phyloP scores from a whole-genome alignment of 331 rosid species.

The Rhamnella rubrinervis region DNA sequence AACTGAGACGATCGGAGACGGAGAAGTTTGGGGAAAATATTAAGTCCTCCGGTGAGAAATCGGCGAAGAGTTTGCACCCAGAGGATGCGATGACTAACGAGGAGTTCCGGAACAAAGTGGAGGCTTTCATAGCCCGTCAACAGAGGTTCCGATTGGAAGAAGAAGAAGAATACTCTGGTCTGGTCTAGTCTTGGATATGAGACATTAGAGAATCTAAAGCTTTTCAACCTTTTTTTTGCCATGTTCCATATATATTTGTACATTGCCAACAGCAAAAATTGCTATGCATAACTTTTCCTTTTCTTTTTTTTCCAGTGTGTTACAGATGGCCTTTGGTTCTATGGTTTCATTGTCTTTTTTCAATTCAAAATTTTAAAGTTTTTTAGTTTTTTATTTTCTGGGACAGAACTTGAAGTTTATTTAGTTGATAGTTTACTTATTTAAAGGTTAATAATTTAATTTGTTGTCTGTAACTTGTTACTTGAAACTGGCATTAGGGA shows the following conservation, averaged over 20 bases:
- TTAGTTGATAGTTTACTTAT: too few species aligned
- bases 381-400: too few species aligned
- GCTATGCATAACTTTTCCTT: too few species aligned
- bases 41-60: not conserved
- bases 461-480: too few species aligned
- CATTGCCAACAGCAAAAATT: too few species aligned
- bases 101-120: slow-evolving; percentile 69
- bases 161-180: slow-evolving; percentile 44
- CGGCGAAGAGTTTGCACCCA: slow-evolving; percentile 19
- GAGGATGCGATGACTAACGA: slow-evolving; percentile 73
- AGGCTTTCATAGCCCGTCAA: slow-evolving; percentile 80
- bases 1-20: slow-evolving; percentile 46
- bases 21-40: slow-evolving; percentile 29
- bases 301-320: too few species aligned
- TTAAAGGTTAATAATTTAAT: too few species aligned
- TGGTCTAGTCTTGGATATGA: not conserved
- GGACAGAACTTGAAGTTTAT: too few species aligned
- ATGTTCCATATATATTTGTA: not conserved
- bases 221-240: not conserved
- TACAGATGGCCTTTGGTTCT: too few species aligned
- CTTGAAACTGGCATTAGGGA: too few species aligned
- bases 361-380: too few species aligned
- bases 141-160: slow-evolving; percentile 53
- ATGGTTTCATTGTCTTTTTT: too few species aligned
- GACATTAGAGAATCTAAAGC: not conserved